Conservation (phyloP, 129 eudicot species). For the Arctium lappa region DNA sequence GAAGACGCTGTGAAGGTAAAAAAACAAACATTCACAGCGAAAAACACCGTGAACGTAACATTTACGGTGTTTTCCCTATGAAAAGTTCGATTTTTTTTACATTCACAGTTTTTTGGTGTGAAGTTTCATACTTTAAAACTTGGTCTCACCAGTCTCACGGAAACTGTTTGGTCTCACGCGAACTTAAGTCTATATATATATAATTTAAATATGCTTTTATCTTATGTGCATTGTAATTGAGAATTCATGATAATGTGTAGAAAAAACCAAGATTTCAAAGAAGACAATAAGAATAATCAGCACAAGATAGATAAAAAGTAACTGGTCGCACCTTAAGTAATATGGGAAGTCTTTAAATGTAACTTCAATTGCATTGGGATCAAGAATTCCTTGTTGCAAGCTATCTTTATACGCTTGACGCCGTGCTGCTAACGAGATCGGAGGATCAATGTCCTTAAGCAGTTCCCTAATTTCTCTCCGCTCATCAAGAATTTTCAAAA, state of each 20-base stretch:
- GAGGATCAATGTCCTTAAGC: slow-evolving; percentile 53
- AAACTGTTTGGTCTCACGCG: too few relatives aligned
- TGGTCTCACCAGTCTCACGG: too few relatives aligned
- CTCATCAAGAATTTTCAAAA: slow-evolving; percentile 61
- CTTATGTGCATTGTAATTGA: background rate
- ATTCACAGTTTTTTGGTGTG: too few relatives aligned
- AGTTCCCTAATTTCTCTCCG: slow-evolving; percentile 50
- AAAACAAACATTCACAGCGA: too few relatives aligned
- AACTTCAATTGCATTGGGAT: slow-evolving; percentile 53
- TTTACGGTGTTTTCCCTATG: too few relatives aligned
- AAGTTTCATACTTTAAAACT: too few relatives aligned
- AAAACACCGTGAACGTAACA: too few relatives aligned
- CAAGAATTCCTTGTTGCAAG: slow-evolving; percentile 57
- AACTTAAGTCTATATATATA: too few relatives aligned
- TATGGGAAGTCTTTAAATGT: slow-evolving; percentile 81
- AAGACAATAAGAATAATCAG: background rate
- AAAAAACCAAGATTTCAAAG: background rate
- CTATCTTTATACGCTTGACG: slow-evolving; percentile 65
- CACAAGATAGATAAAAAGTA: background rate
- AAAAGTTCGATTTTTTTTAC: too few relatives aligned
- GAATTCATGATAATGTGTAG: background rate
- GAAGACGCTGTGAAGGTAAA: too few relatives aligned
- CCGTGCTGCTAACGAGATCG: slow-evolving; percentile 46
- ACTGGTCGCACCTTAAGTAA: slow-evolving; percentile 58
- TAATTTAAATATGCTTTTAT: background rate